Base-by-base conservation (phyloP, 495 filamentous ascomycete genomes). In the Filosporella fistucella region DNA sequence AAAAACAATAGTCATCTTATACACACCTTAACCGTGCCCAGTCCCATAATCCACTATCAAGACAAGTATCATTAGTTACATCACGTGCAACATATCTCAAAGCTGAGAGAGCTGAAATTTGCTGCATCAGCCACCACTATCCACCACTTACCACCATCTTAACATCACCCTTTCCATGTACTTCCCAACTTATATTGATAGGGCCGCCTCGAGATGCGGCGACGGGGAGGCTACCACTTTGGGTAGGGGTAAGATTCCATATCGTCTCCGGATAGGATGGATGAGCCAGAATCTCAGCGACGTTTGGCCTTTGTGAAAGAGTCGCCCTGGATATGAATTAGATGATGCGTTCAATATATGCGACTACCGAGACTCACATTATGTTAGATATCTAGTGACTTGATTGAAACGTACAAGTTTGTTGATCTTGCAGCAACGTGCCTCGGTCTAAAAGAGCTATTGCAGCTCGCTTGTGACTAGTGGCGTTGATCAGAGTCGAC, bases 141-240 rank as follows among this genome's bases (percentile, higher is more conserved):
- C n/a, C n/a, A n/a, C n/a, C 24, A 75, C 84, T 41, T 75, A 91
- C 87, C 49, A 91, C 69, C 33, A 93, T 62, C 55, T 83, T 80
- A 22, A 76, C 67, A 10, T 80, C 76, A 0, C 89, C 89, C 21
- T 72, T 68, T 33, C 89, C 89, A 67, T 95, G 88, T 25, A 90
- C 72, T 58, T 94, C 86, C 68, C 82, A 90, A 36, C 76, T 69
- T 41, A 91, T 80, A 9, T 84, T 75, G 42, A 89, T 63, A 0
- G 85, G 85, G 0, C 85, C 84, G 17, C 84, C 85, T 53, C 86
- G 68, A 24, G 69, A 74, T 10, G 68, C 62, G 3, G 82, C 86
- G 28, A 88, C 84, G 2, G 75, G 59, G n/a, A 74, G 52, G 41
- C 70, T 69, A 13, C 80, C 86, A 24, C 74, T 69, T 25, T 67